Conservation (phyloP, 176 grass and related monocot species). For the Coix lacrymajobi region DNA sequence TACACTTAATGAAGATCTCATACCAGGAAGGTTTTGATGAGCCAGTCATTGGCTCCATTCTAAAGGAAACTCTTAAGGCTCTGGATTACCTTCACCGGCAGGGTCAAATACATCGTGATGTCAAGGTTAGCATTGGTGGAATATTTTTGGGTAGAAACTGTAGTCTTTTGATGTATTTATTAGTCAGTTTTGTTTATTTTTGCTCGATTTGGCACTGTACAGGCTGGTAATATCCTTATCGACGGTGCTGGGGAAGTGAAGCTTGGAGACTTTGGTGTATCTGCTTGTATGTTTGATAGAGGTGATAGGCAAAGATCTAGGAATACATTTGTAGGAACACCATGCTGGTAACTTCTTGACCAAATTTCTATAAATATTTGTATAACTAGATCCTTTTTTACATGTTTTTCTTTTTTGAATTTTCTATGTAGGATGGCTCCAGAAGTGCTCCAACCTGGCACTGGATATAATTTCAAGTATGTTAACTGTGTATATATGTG, state of each 20-base stretch:
- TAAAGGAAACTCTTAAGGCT: slow-evolving; percentile 97
- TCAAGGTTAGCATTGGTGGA: slow-evolving; percentile 61
- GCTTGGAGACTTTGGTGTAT: slow-evolving; percentile 96
- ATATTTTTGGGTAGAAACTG: background rate
- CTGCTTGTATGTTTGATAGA: slow-evolving; percentile 98
- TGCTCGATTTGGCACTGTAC: slow-evolving; percentile 23
- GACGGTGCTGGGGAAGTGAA: slow-evolving; percentile 78
- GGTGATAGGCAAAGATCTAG: slow-evolving; percentile 94
- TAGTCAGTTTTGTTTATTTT: background rate
- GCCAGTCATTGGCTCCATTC: slow-evolving; percentile 75
- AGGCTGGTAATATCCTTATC: slow-evolving; percentile 99
- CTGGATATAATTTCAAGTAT: slow-evolving; percentile 99
- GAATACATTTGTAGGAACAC: slow-evolving; percentile 99
- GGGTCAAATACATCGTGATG: slow-evolving; percentile 95
- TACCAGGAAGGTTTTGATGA: slow-evolving; percentile 95
- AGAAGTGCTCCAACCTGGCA: slow-evolving; percentile 91
- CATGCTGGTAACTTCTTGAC: slow-evolving; percentile 66
- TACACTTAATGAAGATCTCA: slow-evolving; percentile 96
- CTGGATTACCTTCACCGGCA: slow-evolving; percentile 95
- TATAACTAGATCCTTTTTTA: slow-evolving; percentile 7
- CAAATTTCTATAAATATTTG: background rate
- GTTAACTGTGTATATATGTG: slow-evolving; percentile 26
- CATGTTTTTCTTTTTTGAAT: background rate
- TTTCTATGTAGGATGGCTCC: slow-evolving; percentile 94
- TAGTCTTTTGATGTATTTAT: background rate